Evolutionary conservation across 805 yeast genomes (phyloP).

Genomic region (Lachancea sp.): DNA sequence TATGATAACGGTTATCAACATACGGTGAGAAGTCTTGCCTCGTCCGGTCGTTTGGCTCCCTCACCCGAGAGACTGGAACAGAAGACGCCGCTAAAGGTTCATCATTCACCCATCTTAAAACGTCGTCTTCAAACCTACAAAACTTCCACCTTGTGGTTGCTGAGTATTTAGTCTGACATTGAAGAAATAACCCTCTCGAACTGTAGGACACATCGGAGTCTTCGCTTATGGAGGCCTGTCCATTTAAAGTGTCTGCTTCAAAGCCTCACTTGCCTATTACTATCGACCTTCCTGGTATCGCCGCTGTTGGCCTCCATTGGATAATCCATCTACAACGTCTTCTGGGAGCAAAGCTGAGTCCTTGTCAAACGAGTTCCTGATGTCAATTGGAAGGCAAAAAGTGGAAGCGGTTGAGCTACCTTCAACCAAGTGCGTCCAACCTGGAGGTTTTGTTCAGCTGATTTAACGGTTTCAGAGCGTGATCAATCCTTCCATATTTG

Average conservation of each 20-base stretch:
- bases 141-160: constrained; percentile 21
- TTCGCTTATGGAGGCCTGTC: neutral
- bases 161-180: constrained; percentile 15
- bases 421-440: no score
- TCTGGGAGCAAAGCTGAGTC: no score
- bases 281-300: no score
- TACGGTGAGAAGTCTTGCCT: constrained; percentile 1
- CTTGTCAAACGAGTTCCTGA: no score
- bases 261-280: constrained; percentile 18
- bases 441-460: constrained; percentile 13
- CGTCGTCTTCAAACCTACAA: constrained; percentile 25
- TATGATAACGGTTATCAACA: constrained; percentile 7
- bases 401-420: neutral
- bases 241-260: constrained; percentile 1
- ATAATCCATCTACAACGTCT: no score
- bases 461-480: constrained; percentile 9
- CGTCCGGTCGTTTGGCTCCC: constrained; percentile 26
- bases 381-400: no score
- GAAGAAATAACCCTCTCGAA: constrained; percentile 21
- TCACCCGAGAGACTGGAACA: constrained; percentile 7
- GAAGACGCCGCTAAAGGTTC: constrained; percentile 10
- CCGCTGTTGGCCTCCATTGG: no score
- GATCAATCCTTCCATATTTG: constrained; percentile 12
- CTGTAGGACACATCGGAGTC: constrained; percentile 15
- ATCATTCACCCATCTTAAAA: constrained; percentile 26